Conservation (phyloP, 1,284 basidiomycete genomes). For the Gomphus sp. region DNA sequence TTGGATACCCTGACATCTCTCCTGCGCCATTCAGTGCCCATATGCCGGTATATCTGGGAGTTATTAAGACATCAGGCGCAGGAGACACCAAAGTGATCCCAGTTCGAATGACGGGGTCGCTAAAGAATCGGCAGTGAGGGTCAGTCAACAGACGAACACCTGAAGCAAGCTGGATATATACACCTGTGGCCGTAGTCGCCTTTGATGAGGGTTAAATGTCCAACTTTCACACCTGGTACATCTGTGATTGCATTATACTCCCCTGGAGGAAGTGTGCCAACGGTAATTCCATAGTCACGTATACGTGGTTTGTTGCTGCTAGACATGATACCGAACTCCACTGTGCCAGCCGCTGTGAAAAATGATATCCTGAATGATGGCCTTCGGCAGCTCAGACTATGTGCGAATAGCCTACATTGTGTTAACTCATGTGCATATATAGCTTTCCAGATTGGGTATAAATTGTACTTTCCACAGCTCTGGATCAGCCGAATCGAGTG, state of each 20-base stretch:
- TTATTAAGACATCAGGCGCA: constrained; percentile 13
- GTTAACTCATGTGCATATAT: no score
- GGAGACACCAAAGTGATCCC: constrained; percentile 16
- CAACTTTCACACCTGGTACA: not conserved
- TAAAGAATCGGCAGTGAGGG: not conserved
- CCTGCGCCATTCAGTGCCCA: constrained; percentile 16
- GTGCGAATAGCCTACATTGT: no score
- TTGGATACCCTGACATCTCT: constrained; percentile 15
- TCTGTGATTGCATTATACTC: not conserved
- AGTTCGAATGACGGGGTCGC: constrained; percentile 5
- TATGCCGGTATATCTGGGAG: constrained; percentile 13
- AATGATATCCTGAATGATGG: no score
- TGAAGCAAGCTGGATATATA: not conserved
- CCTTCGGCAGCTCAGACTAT: not conserved
- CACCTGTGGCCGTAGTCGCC: not conserved
- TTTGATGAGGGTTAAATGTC: not conserved
- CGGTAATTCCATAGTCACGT: not conserved
- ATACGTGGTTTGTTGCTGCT: not conserved
- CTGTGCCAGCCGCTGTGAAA: no score
- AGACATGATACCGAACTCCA: not conserved
- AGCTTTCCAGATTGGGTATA: no score
- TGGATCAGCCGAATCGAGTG: no score
- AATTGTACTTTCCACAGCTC: no score
- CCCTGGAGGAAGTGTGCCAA: not conserved
- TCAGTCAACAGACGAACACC: not conserved